Conservation (phyloP, 768 basidiomycete species). For the Tephrocybe rancida region DNA sequence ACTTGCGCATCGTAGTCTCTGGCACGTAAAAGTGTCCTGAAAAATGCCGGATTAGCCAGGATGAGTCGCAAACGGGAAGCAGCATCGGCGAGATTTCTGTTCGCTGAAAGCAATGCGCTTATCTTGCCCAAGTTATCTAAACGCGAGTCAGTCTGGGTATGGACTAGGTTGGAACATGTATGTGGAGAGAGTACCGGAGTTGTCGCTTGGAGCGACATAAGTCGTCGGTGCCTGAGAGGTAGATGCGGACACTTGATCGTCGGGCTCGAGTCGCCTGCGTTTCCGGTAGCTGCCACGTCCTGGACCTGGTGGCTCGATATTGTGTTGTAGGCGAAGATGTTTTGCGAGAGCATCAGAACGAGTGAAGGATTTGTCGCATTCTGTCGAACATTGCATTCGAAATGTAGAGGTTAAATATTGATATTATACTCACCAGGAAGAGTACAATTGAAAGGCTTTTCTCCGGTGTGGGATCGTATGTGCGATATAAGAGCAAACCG, state of each 20-base stretch:
- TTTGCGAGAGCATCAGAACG: constrained; percentile 93
- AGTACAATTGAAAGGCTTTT: constrained; percentile 88
- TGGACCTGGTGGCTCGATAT: constrained; percentile 72
- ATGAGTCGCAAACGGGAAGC: no score
- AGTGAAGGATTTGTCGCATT: constrained; percentile 95
- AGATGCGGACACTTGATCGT: constrained; percentile 31
- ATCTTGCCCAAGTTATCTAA: no score
- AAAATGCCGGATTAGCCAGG: no score
- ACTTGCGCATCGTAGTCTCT: no score
- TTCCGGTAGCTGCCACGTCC: constrained; percentile 71
- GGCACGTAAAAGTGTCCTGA: no score
- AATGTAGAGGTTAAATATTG: neutral
- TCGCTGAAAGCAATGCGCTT: no score
- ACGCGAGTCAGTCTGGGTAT: no score
- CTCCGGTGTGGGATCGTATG: constrained; percentile 90
- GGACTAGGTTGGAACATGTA: constrained; percentile 64
- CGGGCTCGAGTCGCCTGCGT: constrained; percentile 64
- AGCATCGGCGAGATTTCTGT: no score
- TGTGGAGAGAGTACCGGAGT: constrained; percentile 48
- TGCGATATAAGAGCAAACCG: constrained; percentile 91
- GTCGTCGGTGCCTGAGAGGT: constrained; percentile 24
- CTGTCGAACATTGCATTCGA: constrained; percentile 37
- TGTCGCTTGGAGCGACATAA: constrained; percentile 20
- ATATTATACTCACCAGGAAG: constrained; percentile 62
- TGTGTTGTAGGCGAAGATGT: constrained; percentile 89